Base-by-base conservation (phyloP, 2,329 filamentous ascomycete species). In the Aspergillus melleus region DNA sequence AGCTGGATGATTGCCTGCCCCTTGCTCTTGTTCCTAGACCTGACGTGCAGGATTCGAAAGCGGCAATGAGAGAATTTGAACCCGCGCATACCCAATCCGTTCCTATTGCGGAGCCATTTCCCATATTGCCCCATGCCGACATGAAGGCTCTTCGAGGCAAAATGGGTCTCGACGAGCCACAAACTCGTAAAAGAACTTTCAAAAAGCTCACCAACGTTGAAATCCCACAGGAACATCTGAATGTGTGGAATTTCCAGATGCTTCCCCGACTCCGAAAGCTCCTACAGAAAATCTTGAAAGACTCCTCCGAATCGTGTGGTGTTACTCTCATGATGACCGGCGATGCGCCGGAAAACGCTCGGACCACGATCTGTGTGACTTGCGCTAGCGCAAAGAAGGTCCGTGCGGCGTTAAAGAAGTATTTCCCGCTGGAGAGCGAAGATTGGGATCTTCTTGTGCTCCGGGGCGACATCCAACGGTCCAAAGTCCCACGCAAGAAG, bases 351-450 rank as follows among this genome's bases (percentile, higher is more conserved):
- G 81, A 85, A 52, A 84, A 79, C 24, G 84, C 85, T 8, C 80
- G 80, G 59, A 86, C 86, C 1, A 88, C 86, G 0, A 85, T 88
- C 36, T 84, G 86, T 62, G 81, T 89, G 44, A 86, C 85, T 20
- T 89, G 86, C 70, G 79, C 77, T n/a, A 87, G 84, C 61, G 74
- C 79, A 29, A 80, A 81, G 46, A 85, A 84, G 67, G 83, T 88
- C 54, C 84, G 86, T 65, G 80, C 83, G 30, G 79, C 83, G 8
- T 74, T 88, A 51, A 82, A 82, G 62, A 83, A 83, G 53, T 81
- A 85, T 59, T 85, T 88, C 66, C 77, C 81, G 55, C 83, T 85
- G 50, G 82, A 86, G 60, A 77, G 79, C 10, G 79, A 80, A 52
- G 77, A 82, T 29, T 88, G 81, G 76, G 83, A 87, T 61, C 76